A percentile compares a stretch with the other conserved stretches of the same genome.
These are phyloP conservation scores for Agrocybe praecox DNA, from an alignment of 768 basidiomycete species.

Conservation along the genomic window DNA sequence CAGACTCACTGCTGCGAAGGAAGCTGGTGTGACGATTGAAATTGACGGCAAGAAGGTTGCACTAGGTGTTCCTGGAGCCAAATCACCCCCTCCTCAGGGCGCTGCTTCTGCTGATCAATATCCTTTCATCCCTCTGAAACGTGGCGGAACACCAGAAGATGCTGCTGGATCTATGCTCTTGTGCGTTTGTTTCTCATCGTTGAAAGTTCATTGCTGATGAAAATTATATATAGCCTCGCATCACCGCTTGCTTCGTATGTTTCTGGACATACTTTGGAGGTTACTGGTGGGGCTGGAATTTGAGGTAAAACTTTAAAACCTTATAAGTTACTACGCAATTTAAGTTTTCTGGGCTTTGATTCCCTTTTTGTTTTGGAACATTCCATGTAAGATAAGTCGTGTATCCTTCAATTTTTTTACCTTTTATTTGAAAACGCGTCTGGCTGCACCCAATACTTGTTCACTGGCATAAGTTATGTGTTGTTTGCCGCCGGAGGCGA, in stretches of 20 bases:
- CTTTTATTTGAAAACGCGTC: too few species aligned
- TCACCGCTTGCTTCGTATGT: conserved; percentile 82
- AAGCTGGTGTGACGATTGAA: conserved; percentile 72
- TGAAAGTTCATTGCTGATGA: not conserved
- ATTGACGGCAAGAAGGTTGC: conserved; percentile 85
- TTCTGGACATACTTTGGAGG: conserved; percentile 81
- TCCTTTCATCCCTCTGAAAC: conserved; percentile 60
- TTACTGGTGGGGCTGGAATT: conserved; percentile 81
- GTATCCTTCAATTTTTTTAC: too few species aligned
- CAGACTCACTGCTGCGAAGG: conserved; percentile 80
- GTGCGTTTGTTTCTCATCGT: conserved; percentile 43
- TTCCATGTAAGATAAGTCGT: too few species aligned
- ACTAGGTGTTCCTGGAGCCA: conserved; percentile 72
- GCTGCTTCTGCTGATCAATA: conserved; percentile 33
- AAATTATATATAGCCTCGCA: conserved; percentile 53
- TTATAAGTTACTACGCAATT: too few species aligned
- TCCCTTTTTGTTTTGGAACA: too few species aligned
- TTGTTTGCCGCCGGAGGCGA: too few species aligned
- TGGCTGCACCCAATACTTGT: too few species aligned
- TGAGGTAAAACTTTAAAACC: conserved; percentile 33
- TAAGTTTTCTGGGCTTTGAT: too few species aligned
- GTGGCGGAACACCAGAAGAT: conserved; percentile 73
- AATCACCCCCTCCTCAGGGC: conserved; percentile 32
- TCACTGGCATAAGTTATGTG: too few species aligned
- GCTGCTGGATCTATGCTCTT: conserved; percentile 77